Base-by-base conservation (phyloP, 495 filamentous ascomycete species). In the Cudoniella acicularis region DNA sequence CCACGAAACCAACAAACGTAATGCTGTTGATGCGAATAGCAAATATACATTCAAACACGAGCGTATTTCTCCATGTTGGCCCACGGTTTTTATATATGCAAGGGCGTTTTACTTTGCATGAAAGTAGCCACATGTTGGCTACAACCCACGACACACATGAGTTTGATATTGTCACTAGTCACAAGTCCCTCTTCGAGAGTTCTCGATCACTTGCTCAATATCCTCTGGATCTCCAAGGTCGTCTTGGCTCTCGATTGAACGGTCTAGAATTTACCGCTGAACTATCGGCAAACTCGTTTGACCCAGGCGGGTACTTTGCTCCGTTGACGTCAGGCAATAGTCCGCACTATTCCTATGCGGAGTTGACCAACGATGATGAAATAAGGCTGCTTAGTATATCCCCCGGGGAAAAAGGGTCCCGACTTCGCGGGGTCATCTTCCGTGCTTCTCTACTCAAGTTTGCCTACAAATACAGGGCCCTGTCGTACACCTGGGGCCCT, bases 401-500 rank as follows among this genome's bases (percentile, higher is more conserved):
- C 1, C 57, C 57, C 11, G 57, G 57, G 30, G 22, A 42, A 11
- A 20, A n/a, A n/a, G 57, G 25, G 22, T 26, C 17, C 10, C 36
- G 17, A 47, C n/a, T 60, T 13, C 9, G 54, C 18, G 57, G 57
- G 10, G 18, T 30, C 13, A 30, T 60, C 1, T 16, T 18, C 30
- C 57, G 48, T 21, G 4, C n/a, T 22, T 23, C 49, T 20, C n/a
- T n/a, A n/a, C 2, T 46, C 22, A 13, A 52, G 8, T 46, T 16
- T 8, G 3, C 20, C 43, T 49, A 25, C 6, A 3, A 4, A 27
- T 61, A 49, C 17, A 9, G 21, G 16, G 59, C 59, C 21, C 17
- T 61, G 2, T 61, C 59, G 21, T 61, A 61, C 25, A 52, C 56
- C 2, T 61, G 59, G 59, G 59, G 59, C 0, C 8, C 24, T 16